Evolutionary conservation across 129 eudicot genomes (phyloP).

Genomic region (Artemisia tridentata): DNA sequence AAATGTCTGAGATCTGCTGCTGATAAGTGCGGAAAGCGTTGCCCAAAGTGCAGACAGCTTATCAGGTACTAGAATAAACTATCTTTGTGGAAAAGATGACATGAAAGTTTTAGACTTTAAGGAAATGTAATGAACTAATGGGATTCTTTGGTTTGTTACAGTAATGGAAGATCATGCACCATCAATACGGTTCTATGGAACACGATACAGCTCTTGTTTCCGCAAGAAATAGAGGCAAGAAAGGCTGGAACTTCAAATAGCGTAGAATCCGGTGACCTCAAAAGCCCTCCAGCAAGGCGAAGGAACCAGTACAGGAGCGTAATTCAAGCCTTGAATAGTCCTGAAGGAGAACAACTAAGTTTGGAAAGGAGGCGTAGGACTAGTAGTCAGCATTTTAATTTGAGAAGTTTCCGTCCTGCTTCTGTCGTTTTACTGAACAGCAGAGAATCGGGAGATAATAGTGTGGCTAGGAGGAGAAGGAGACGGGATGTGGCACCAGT

Average conservation of each 20-base stretch:
- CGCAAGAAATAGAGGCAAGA: constrained; percentile 82
- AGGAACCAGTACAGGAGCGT: constrained; percentile 36
- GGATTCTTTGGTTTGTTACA: constrained; percentile 31
- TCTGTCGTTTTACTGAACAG: constrained; percentile 34
- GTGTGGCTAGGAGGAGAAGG: constrained; percentile 25
- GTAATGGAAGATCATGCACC: constrained; percentile 79
- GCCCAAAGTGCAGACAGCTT: constrained; percentile 95
- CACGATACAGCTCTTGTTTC: constrained; percentile 90
- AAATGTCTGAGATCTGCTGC: constrained; percentile 91
- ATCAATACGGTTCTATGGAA: constrained; percentile 97
- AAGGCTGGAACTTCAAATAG: constrained; percentile 38
- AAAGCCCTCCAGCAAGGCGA: constrained; percentile 40
- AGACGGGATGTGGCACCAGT: constrained; percentile 25
- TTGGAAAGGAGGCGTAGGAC: constrained; percentile 43
- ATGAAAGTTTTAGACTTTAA: neutral
- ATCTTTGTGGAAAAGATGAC: neutral
- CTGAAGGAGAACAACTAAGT: constrained; percentile 33
- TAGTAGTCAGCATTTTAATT: constrained; percentile 21
- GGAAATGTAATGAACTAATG: neutral
- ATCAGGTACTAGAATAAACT: constrained; percentile 51
- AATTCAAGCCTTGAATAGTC: constrained; percentile 35
- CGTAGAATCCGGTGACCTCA: constrained; percentile 9
- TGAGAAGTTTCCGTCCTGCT: constrained; percentile 40
- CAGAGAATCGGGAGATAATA: constrained; percentile 38
- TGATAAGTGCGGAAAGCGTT: constrained; percentile 84